Base-by-base conservation (phyloP, 805 yeast species). In the Diddensiella transvaalensis region DNA sequence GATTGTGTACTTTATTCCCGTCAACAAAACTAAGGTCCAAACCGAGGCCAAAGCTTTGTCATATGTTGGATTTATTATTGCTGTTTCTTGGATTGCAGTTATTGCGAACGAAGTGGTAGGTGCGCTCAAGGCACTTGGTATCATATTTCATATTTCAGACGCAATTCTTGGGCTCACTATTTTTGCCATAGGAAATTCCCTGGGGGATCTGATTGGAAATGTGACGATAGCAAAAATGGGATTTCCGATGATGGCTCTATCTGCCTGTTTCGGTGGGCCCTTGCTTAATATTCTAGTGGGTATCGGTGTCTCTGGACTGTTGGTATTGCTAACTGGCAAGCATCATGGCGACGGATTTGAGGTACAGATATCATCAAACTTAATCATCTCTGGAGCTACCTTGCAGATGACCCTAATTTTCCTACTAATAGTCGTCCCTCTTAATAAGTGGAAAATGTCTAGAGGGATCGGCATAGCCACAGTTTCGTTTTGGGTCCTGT, bases 231-330 rank as follows among this genome's bases (percentile, higher is more conserved):
- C 96, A 0, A 71, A 71, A 49, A 77, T 87, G 74, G 96, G 96
- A 0, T 82, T 79, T 68, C 87, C 96, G 0, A 74, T 85, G 40
- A 85, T 91, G 85, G 97, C 97, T 0, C 71, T 93, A n/a, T 86
- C 93, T 23, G 96, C 97, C 0, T 90, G 98, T 60, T 85, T 90
- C 63, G 98, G 97, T 0, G 88, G 96, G 1, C 98, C 98, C 0
- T 67, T 91, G 49, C 64, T 93, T 37, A 84, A 89, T 46, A 70
- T 85, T 38, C 69, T 93, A 8, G 72, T 90, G 35, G 95, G 97
- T 0, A 68, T 91, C 51, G 96, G 97, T 0, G 59, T 83, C 3
- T 84, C 86, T 56, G 89, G 91, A 0, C 51, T 87, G 29, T 50
- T 81, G 0, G 66, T 76, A 4, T 66, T 72, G 37, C 50, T 60